Percentiles rank a stretch among this genome's conserved stretches.
Conservation (phyloP, 1,284 basidiomycete genomes). For the Pholiota adiposa region DNA sequence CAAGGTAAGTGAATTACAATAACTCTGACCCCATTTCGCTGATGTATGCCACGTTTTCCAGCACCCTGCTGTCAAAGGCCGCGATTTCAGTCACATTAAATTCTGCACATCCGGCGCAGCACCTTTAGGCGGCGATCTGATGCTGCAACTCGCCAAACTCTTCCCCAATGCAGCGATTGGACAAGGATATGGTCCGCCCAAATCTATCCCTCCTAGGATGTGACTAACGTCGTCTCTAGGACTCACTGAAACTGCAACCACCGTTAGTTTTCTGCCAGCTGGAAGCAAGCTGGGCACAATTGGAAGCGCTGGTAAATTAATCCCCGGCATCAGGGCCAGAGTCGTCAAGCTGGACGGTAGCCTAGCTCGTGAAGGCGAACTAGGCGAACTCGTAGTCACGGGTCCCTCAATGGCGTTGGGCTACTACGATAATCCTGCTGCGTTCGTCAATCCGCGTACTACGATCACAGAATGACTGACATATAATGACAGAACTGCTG, state of each 20-base stretch:
- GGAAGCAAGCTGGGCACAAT: conserved; percentile 52
- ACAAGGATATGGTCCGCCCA: conserved; percentile 48
- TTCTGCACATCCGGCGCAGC: conserved; percentile 50
- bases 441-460: conserved; percentile 42
- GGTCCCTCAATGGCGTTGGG: conserved; percentile 62
- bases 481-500: conserved; percentile 47
- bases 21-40: neutral
- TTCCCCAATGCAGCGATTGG: conserved; percentile 49
- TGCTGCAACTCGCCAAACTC: conserved; percentile 36
- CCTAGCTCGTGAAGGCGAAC: conserved; percentile 61
- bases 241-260: conserved; percentile 47
- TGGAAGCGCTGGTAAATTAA: conserved; percentile 61
- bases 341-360: conserved; percentile 67
- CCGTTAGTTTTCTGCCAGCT: conserved; percentile 46
- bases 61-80: conserved; percentile 40
- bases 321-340: conserved; percentile 57
- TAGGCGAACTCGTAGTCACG: conserved; percentile 66
- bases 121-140: conserved; percentile 47
- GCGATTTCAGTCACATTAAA: conserved; percentile 46
- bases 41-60: conserved; percentile 19
- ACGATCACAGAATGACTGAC: neutral
- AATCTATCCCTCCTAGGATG: neutral
- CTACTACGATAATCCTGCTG: conserved; percentile 57
- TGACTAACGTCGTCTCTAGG: conserved; percentile 28
- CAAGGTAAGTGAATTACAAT: conserved; percentile 38